These are phyloP conservation scores for Monosporozyma servazzii DNA, from an alignment of 805 yeast species.

Conservation along the genomic window DNA sequence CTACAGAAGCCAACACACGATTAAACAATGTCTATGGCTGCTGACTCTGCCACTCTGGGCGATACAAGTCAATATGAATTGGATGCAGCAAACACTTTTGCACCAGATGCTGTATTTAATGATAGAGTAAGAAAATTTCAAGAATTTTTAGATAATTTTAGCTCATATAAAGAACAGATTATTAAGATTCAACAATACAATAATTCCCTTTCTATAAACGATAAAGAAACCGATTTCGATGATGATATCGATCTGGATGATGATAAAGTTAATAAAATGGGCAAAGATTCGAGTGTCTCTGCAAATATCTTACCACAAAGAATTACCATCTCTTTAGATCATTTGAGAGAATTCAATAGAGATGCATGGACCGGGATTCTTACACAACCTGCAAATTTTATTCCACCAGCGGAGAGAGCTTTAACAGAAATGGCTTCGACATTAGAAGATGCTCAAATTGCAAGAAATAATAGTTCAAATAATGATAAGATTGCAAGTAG, in stretches of 20 bases:
- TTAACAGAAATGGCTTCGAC: conserved; percentile 70
- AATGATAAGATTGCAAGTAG: conserved; percentile 52
- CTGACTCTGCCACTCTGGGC: conserved; percentile 1
- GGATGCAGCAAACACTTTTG: conserved; percentile 11
- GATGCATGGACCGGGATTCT: conserved; percentile 71
- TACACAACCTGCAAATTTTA: conserved; percentile 66
- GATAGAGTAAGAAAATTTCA: conserved; percentile 85
- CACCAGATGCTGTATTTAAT: conserved; percentile 45
- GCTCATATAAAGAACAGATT: conserved; percentile 50
- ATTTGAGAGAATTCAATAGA: conserved; percentile 72
- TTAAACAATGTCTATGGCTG: neutral
- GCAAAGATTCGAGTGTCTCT: conserved; percentile 4
- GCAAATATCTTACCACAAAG: conserved; percentile 32
- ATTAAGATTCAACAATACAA: conserved; percentile 3
- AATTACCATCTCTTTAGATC: conserved; percentile 72
- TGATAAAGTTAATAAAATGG: conserved; percentile 7
- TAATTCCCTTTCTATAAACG: neutral
- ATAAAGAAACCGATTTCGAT: conserved; percentile 6
- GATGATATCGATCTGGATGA: conserved; percentile 9
- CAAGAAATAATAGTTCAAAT: conserved; percentile 17
- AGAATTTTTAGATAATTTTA: conserved; percentile 66
- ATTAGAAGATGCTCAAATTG: conserved; percentile 30
- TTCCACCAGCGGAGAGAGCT: conserved; percentile 87
- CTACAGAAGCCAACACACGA: neutral
- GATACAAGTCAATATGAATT: conserved; percentile 3